Base-by-base conservation (phyloP, 371 early-diverging fungal genomes). In the Apophysomyces trapeziformis region DNA sequence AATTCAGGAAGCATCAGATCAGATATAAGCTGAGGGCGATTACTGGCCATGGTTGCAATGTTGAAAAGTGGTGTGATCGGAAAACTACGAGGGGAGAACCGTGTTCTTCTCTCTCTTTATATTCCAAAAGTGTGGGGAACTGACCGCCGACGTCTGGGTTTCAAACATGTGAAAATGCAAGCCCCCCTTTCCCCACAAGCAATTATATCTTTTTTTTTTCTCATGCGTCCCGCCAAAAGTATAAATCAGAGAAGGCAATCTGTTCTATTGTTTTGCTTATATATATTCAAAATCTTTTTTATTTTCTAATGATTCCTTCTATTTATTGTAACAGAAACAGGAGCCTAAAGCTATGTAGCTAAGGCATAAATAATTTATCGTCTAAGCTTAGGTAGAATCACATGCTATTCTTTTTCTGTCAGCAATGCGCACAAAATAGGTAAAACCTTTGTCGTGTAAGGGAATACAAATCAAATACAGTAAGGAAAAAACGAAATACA, bases 1-100 rank as follows among this genome's bases (percentile, higher is more conserved):
- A 82, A 68, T 61, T 82, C 83, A 37, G 83, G 83, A 16, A 82
- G 46, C 9, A 82, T 58, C 21, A 79, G 60, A 32, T 71, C 69
- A 18, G 76, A 65, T 6, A 64, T 63, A 21, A 72, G 68, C 32
- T 50, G 54, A 7, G 54, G 54, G 11, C 11, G 54, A 41, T 41
- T 41, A 26, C 21, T 26, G 21, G 54, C 54, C 54, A 50, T 50
- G 54, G 3, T n/a, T 50, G 21, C 16, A 50, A 26, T 26, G 32
- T 26, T 50, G 54, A 9, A 47, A 21, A 50, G 21, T 50, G 21
- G 8, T 21, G 54, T 16, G 54, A 50, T 50, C 8, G 26, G 26
- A 26, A 21, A 14, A 50, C 4, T 14, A 9, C 8, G 9, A 21
- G 8, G 0, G 54, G 2, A 7, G 54, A 21, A 1, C 5, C 54